Evolutionary conservation across 2,329 filamentous ascomycete genomes (phyloP).

Genomic region (Aspergillus pseudoviridinutans): DNA sequence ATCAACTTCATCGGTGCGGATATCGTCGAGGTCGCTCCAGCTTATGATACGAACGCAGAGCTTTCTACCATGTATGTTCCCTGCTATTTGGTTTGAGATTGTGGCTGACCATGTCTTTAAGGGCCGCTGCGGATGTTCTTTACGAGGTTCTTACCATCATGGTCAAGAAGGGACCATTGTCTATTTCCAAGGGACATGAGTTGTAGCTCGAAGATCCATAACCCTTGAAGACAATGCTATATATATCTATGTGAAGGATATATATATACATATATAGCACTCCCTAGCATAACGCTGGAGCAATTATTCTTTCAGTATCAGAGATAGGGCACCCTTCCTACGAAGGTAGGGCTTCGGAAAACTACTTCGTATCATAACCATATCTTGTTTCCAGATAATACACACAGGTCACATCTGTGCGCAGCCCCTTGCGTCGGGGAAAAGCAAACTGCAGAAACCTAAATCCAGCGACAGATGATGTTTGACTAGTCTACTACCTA

Average conservation of each 20-base stretch:
- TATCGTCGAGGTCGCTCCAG: conserved; percentile 59
- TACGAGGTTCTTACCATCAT: conserved; percentile 79
- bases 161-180: conserved; percentile 70
- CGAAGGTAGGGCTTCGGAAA: neutral
- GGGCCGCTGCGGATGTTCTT: conserved; percentile 54
- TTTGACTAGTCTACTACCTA: neutral
- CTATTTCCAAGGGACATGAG: conserved; percentile 7
- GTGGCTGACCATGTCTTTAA: conserved; percentile 8
- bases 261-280: neutral
- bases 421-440: neutral
- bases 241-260: neutral
- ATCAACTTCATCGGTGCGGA: conserved; percentile 58
- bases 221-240: neutral
- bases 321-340: neutral
- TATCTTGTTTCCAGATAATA: neutral
- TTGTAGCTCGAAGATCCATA: neutral
- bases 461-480: neutral
- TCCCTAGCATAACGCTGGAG: neutral
- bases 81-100: conserved; percentile 1
- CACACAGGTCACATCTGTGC: neutral
- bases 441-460: neutral
- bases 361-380: neutral
- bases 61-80: conserved; percentile 46
- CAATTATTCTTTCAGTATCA: neutral
- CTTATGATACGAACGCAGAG: conserved; percentile 60